phyloP scores from a whole-genome alignment of 495 filamentous ascomycete species.

The Penicillium argentinense region DNA sequence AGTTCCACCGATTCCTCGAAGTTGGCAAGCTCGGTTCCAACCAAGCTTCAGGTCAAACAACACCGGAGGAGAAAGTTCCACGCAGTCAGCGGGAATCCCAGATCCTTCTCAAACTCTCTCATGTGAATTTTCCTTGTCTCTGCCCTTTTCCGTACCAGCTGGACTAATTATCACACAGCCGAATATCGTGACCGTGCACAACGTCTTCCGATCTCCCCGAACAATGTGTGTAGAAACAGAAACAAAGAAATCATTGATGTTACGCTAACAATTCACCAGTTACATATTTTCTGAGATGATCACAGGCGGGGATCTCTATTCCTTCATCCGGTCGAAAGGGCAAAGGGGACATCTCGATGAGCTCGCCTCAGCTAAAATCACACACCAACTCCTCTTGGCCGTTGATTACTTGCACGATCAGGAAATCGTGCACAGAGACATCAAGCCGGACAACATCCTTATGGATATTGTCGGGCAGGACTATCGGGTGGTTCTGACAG shows the following conservation, averaged over 20 bases:
- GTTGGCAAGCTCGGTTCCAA: too few species aligned
- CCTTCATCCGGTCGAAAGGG: slow-evolving; percentile 53
- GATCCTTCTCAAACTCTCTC: slow-evolving; percentile 56
- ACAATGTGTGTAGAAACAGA: slow-evolving; percentile 39
- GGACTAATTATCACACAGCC: slow-evolving; percentile 39
- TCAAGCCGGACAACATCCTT: slow-evolving; percentile 73
- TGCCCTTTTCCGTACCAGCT: too few species aligned
- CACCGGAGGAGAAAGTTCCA: too few species aligned
- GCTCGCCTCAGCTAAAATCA: slow-evolving; percentile 53
- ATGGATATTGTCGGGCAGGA: slow-evolving; percentile 50
- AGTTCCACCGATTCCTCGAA: too few species aligned
- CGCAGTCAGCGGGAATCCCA: slow-evolving; percentile 51
- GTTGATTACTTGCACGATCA: slow-evolving; percentile 58
- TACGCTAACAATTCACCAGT: slow-evolving; percentile 29
- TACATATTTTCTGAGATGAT: slow-evolving; percentile 68
- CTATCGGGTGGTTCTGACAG: slow-evolving; percentile 65
- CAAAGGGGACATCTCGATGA: slow-evolving; percentile 47
- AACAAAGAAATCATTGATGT: not conserved
- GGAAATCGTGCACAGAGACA: slow-evolving; percentile 61
- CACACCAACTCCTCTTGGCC: slow-evolving; percentile 59
- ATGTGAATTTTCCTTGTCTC: slow-evolving; percentile 49
- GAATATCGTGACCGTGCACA: slow-evolving; percentile 58
- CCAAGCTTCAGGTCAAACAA: too few species aligned
- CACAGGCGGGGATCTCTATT: slow-evolving; percentile 64
- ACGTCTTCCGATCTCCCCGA: slow-evolving; percentile 48